Evolutionary conservation across 2,329 filamentous ascomycete species (phyloP), one percentile per base, ranked within the genome.

Genomic region (Xylariales sp.): DNA sequence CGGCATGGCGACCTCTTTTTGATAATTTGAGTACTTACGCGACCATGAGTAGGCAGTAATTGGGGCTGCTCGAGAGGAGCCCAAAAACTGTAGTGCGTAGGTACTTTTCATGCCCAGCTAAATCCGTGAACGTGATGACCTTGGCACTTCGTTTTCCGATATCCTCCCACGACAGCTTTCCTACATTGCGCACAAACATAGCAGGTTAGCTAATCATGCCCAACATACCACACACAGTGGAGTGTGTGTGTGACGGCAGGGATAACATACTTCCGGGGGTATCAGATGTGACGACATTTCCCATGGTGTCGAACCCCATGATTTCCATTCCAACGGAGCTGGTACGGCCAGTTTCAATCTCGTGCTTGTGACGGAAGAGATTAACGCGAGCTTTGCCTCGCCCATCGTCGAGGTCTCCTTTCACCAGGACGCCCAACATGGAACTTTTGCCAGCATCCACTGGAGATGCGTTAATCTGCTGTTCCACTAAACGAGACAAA

Each of bases 271-370:
- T 79, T 1, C 89, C 91, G 3, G 90, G 86, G 1, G 83, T 85
- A 41, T 85, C 85, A 27, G 87, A 91, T 13, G 81, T 78, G 13
- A 97, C 77, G 19, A 95, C 84, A 18, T 90, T 79, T 19, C 93
- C 91, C 39, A 77, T 76, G 35, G 85, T 88, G 61, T 97, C 89
- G 52, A 96, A 98, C 2, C 93, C 93, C 84, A 97, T 89, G 44
- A 97, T 97, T 62, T 98, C 93, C 90, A 97, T 94, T 29, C 93
- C 91, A 1, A 98, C 93, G 0, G 90, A 96, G 57, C 88, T 95
- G 8, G 93, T 98, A 48, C 93, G 78, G 2, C 93, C 93, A 32
- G 87, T 93, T 63, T 98, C 93, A 28, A 97, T 85, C 65, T 98
- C 93, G 56, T 98, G 93, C 64, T 98, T 97, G 63, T 98, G 93